These are phyloP conservation scores for Yamadazyma kitorensis DNA, from an alignment of 805 yeast genomes.

Conservation along the genomic window DNA sequence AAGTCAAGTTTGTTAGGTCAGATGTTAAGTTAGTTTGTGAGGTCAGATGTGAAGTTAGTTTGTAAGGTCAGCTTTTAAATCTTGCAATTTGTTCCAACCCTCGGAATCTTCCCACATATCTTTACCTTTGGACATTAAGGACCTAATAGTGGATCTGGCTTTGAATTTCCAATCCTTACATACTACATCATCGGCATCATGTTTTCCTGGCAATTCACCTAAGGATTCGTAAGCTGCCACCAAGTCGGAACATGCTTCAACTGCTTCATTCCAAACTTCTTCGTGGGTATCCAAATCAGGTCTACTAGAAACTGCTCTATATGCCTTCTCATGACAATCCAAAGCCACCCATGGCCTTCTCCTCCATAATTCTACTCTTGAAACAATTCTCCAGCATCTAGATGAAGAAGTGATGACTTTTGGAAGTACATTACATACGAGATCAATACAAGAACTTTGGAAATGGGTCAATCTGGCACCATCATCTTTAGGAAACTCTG, in stretches of 20 bases:
- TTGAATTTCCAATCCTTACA: conserved; percentile 92
- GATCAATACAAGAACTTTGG: conserved; percentile 67
- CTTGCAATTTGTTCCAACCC: conserved; percentile 67
- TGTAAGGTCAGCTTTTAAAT: conserved; percentile 44
- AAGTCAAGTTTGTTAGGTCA: background rate
- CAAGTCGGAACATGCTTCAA: conserved; percentile 72
- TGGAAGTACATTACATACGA: conserved; percentile 69
- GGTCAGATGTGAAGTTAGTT: background rate
- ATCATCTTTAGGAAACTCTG: conserved; percentile 45
- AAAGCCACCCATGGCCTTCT: conserved; percentile 83
- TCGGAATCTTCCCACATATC: conserved; percentile 74
- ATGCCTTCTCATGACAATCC: conserved; percentile 84
- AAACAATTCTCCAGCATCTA: conserved; percentile 79
- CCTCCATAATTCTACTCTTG: conserved; percentile 85
- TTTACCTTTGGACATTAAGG: conserved; percentile 76
- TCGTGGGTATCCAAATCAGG: conserved; percentile 66
- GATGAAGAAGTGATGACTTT: conserved; percentile 62
- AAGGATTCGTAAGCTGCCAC: conserved; percentile 82
- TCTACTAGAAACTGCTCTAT: conserved; percentile 61
- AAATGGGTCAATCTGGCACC: conserved; percentile 49
- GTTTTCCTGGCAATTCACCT: conserved; percentile 80
- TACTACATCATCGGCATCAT: conserved; percentile 78
- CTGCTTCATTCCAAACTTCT: conserved; percentile 70
- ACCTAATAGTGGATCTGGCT: conserved; percentile 67
- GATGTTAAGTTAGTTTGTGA: background rate